phyloP scores from a whole-genome alignment of 2,329 filamentous ascomycete species.

The Xylaria sp. region DNA sequence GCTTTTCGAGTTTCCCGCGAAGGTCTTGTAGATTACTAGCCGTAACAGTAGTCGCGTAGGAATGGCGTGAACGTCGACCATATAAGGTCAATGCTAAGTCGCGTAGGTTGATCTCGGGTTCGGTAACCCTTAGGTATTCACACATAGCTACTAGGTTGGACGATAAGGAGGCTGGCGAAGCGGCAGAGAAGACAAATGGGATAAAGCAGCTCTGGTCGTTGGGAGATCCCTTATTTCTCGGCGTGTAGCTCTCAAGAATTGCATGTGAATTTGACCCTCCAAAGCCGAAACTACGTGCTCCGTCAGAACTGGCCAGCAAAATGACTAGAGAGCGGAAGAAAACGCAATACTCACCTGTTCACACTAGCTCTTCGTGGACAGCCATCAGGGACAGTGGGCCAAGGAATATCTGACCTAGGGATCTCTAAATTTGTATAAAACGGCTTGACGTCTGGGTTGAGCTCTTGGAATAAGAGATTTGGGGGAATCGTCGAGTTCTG shows the following conservation, averaged over 20 bases:
- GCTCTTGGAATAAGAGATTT: constrained; percentile 48
- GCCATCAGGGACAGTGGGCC: constrained; percentile 36
- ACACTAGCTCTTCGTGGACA: constrained; percentile 41
- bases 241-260: constrained; percentile 36
- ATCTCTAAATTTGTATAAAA: constrained; percentile 42
- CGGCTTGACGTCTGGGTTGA: constrained; percentile 46
- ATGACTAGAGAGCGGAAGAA: not conserved
- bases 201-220: not conserved
- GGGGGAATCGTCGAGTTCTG: constrained; percentile 43
- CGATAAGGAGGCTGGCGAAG: not conserved
- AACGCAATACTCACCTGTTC: constrained; percentile 33
- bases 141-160: not conserved
- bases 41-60: constrained; percentile 46
- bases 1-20: not conserved
- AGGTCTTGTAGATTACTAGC: constrained; percentile 34
- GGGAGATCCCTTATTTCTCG: not conserved
- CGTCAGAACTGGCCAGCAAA: constrained; percentile 9
- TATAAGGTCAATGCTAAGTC: constrained; percentile 28
- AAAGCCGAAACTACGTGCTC: constrained; percentile 24
- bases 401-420: constrained; percentile 16
- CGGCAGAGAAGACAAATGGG: constrained; percentile 31
- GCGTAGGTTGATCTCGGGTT: not conserved
- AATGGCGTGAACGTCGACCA: constrained; percentile 17
- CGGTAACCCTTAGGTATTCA: not conserved
- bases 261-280: constrained; percentile 38